Evolutionary conservation across 768 basidiomycete genomes (phyloP).

Genomic region (Roridomyces roridus): DNA sequence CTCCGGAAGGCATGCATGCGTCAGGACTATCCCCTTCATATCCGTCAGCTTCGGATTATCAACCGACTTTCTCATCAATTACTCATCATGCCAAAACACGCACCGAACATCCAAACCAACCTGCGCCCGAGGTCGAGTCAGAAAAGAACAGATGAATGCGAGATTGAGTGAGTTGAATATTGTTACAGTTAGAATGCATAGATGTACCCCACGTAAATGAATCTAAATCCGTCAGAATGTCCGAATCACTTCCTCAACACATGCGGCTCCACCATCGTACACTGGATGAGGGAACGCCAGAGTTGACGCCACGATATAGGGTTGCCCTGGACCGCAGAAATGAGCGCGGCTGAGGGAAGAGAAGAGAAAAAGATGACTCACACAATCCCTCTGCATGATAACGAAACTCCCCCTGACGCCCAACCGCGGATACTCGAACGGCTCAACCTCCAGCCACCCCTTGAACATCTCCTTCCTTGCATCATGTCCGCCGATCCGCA

Average conservation of each 20-base stretch:
- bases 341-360: background rate
- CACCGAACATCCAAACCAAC: too few relatives aligned
- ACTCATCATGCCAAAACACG: too few relatives aligned
- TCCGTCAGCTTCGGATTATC: too few relatives aligned
- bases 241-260: slow-evolving; percentile 42
- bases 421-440: slow-evolving; percentile 53
- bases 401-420: slow-evolving; percentile 62
- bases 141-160: too few relatives aligned
- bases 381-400: slow-evolving; percentile 73
- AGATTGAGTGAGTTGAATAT: too few relatives aligned
- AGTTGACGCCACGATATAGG: slow-evolving; percentile 81
- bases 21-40: too few relatives aligned
- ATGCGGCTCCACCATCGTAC: slow-evolving; percentile 59
- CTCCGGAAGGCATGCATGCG: too few relatives aligned
- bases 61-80: too few relatives aligned
- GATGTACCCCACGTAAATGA: too few relatives aligned
- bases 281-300: slow-evolving; percentile 69
- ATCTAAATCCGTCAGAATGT: background rate
- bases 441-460: slow-evolving; percentile 78
- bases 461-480: slow-evolving; percentile 67
- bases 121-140: too few relatives aligned
- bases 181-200: too few relatives aligned
- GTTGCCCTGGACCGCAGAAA: slow-evolving; percentile 58
- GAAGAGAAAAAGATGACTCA: slow-evolving; percentile 36
- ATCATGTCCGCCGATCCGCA: slow-evolving; percentile 77